Conservation (phyloP, 176 grass and related monocot species). For the Musa itinerans region DNA sequence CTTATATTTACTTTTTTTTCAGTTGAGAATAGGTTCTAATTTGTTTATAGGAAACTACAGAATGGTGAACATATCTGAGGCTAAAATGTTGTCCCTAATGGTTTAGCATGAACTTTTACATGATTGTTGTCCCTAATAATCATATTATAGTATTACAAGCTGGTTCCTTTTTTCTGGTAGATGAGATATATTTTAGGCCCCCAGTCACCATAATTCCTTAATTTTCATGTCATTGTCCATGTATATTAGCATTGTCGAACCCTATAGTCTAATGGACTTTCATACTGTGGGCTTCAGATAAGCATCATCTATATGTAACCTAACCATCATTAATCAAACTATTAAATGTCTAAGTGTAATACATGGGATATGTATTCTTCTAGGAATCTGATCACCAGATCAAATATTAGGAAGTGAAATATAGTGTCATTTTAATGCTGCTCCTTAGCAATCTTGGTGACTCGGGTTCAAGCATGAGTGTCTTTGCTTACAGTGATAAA, state of each 20-base stretch:
- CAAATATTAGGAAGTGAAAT: not conserved
- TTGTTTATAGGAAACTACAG: not conserved
- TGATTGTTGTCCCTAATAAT: not conserved
- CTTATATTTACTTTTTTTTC: no score
- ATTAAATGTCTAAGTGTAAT: not conserved
- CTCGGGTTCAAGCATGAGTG: no score
- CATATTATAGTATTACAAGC: not conserved
- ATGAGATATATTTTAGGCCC: not conserved
- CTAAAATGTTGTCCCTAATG: not conserved
- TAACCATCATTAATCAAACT: not conserved
- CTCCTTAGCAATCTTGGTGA: no score
- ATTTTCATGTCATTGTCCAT: not conserved
- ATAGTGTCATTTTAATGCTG: no score
- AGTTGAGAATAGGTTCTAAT: no score
- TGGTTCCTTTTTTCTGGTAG: not conserved
- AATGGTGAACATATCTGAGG: not conserved
- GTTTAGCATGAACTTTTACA: no score
- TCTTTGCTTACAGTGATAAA: no score
- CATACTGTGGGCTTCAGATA: not conserved
- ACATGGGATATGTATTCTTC: not conserved
- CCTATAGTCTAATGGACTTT: not conserved
- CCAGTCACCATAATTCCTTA: not conserved
- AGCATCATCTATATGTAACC: not conserved
- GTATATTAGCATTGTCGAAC: not conserved
- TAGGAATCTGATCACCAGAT: not conserved